Evolutionary conservation across 768 basidiomycete genomes (phyloP), one percentile per base, ranked within the genome.

Genomic region (Amanita polypyramis): DNA sequence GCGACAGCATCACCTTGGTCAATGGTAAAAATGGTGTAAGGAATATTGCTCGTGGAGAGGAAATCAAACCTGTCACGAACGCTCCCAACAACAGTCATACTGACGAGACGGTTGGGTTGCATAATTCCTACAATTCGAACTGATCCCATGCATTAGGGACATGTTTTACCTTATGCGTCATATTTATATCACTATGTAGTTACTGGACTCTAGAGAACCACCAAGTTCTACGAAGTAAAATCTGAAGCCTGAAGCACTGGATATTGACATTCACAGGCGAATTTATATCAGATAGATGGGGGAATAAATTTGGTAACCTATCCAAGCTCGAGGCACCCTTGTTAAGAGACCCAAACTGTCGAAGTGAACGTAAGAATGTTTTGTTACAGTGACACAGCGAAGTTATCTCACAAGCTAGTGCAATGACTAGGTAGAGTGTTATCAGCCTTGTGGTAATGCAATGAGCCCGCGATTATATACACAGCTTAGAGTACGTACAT

Each of bases 361-460:
- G 15, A 33, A 7, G 38, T 17, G 10, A n/a, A 29, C n/a, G 44
- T 32, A 15, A 15, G 11, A 19, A 41, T 21, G 17, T 4, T 25
- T 6, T 27, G 20, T 36, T 15, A 27, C 30, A 23, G 40, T 5
- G 12, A 10, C 37, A 8, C 6, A 25, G 38, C 47, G 49, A 23
- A 14, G 43, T n/a, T 43, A 20, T 68, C 83, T 51, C 62, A 87
- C 85, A 88, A 27, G 85, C 80, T 33, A 92, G 73, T 12, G 81
- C 82, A 56, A 91, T 85, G 56, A 92, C 84, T 36, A 85, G 63
- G 61, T 93, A 93, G 15, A 93, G 69, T 0, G 83, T 73, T 30
- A 77, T 52, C 30, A 78, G 65, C 75, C 72, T 68, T 52, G 67
- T n/a, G 14, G 14, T 10, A 11, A 21, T 9, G n/a, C n/a, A 25